These are phyloP conservation scores for Eucalyptus marginata DNA, from an alignment of 345 rosid genomes.

Conservation along the genomic window DNA sequence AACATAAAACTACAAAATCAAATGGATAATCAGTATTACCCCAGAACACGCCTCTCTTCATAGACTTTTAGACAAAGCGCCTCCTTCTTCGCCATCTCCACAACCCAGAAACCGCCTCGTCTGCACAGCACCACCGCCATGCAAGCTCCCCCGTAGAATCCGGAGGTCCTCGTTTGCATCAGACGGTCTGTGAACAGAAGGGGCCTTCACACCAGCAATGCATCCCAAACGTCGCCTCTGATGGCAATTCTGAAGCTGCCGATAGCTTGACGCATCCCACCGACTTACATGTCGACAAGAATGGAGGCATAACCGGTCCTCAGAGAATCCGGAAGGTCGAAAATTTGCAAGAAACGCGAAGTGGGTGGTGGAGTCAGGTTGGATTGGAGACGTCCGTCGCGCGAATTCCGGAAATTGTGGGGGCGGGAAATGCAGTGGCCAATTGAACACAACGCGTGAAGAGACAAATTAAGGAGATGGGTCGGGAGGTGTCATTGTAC, in stretches of 20 bases:
- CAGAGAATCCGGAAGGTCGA: background rate
- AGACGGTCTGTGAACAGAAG: slow-evolving; percentile 1
- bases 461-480: background rate
- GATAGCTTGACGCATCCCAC: slow-evolving; percentile 2
- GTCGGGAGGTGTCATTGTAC: background rate
- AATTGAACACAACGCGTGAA: background rate
- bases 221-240: slow-evolving; percentile 20
- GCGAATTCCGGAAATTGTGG: background rate
- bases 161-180: slow-evolving; percentile 1
- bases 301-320: slow-evolving; percentile 40
- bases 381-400: background rate
- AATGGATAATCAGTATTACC: slow-evolving; percentile 25
- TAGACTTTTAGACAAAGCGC: slow-evolving; percentile 67
- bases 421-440: background rate
- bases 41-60: slow-evolving; percentile 71
- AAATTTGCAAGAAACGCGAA: background rate
- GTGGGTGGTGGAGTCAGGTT: background rate
- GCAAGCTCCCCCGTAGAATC: background rate
- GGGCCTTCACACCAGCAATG: slow-evolving; percentile 17
- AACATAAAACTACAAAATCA: background rate
- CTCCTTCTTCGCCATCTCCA: slow-evolving; percentile 88
- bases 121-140: slow-evolving; percentile 6
- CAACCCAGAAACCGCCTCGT: slow-evolving; percentile 79
- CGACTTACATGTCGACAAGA: slow-evolving; percentile 32
- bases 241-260: slow-evolving; percentile 4